A percentile compares a stretch with the other conserved stretches of the same genome.
These are phyloP conservation scores for Ogataea siamensis DNA, from an alignment of 805 yeast species.

Conservation along the genomic window DNA sequence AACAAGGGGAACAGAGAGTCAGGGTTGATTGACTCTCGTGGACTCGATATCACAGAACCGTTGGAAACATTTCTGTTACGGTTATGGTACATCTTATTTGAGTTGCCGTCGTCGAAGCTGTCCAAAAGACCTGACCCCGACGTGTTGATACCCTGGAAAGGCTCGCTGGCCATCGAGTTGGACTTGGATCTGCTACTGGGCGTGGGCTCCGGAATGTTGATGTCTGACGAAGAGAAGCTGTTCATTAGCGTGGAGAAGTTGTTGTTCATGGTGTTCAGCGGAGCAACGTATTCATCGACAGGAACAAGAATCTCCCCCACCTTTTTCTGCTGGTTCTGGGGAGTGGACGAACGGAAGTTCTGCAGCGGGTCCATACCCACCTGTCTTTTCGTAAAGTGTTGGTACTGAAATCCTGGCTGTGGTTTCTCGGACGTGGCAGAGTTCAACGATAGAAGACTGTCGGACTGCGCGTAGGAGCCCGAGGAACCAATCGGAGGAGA, in stretches of 20 bases:
- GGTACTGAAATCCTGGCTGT: conserved; percentile 13
- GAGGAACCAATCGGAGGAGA: conserved; percentile 23
- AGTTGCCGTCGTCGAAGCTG: conserved; percentile 25
- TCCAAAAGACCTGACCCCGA: conserved; percentile 35
- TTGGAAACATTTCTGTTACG: conserved; percentile 16
- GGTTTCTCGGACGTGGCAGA: conserved; percentile 18
- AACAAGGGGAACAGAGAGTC: conserved; percentile 34
- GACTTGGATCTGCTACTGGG: neutral
- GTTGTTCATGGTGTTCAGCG: conserved; percentile 36
- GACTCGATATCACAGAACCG: conserved; percentile 20
- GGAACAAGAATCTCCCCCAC: conserved; percentile 35
- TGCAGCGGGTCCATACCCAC: conserved; percentile 35
- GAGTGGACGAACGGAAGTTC: conserved; percentile 25
- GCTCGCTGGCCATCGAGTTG: conserved; percentile 10
- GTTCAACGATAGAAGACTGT: conserved; percentile 24
- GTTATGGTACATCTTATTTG: conserved; percentile 10
- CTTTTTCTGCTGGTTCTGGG: conserved; percentile 20
- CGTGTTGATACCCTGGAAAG: conserved; percentile 20
- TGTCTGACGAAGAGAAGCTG: conserved; percentile 17
- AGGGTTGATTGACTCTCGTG: conserved; percentile 25
- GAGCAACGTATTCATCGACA: conserved; percentile 37
- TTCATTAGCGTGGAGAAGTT: conserved; percentile 31
- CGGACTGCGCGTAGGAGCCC: conserved; percentile 19
- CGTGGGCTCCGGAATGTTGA: neutral
- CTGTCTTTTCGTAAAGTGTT: conserved; percentile 25